phyloP scores from a whole-genome alignment of 345 rosid species.

The Theobroma cacao region DNA sequence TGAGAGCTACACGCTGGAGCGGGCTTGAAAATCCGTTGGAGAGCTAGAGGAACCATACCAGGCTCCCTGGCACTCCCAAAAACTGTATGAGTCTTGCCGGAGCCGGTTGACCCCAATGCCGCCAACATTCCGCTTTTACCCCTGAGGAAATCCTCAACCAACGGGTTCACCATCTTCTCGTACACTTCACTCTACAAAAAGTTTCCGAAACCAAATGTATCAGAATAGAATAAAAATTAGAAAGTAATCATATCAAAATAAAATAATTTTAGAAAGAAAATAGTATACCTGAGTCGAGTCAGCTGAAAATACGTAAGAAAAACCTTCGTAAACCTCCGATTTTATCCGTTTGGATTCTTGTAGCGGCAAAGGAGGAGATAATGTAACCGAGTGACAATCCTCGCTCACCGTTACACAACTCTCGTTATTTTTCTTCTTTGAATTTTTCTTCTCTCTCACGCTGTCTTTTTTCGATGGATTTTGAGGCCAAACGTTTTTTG shows the following conservation, averaged over 20 bases:
- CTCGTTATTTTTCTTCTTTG: conserved; percentile 36
- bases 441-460: conserved; percentile 20
- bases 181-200: conserved; percentile 57
- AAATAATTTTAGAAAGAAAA: background rate
- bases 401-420: conserved; percentile 48
- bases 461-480: conserved; percentile 44
- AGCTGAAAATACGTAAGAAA: conserved; percentile 66
- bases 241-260: background rate
- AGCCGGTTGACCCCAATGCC: conserved; percentile 86
- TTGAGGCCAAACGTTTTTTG: conserved; percentile 66
- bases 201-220: background rate
- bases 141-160: conserved; percentile 68
- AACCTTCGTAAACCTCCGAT: conserved; percentile 82
- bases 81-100: conserved; percentile 91
- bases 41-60: conserved; percentile 73
- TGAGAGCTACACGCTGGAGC: conserved; percentile 11
- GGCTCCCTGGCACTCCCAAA: conserved; percentile 72
- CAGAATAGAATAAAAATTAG: background rate
- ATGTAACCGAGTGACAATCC: conserved; percentile 55
- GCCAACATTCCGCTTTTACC: conserved; percentile 89
- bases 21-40: conserved; percentile 53
- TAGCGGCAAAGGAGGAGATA: conserved; percentile 56
- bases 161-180: conserved; percentile 63
- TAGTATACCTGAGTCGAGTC: conserved; percentile 65
- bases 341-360: conserved; percentile 66